A percentile compares a stretch with the other conserved stretches of the same genome.
Evolutionary conservation across 129 eudicot genomes (phyloP).

Genomic region (Cynara cardunculus): DNA sequence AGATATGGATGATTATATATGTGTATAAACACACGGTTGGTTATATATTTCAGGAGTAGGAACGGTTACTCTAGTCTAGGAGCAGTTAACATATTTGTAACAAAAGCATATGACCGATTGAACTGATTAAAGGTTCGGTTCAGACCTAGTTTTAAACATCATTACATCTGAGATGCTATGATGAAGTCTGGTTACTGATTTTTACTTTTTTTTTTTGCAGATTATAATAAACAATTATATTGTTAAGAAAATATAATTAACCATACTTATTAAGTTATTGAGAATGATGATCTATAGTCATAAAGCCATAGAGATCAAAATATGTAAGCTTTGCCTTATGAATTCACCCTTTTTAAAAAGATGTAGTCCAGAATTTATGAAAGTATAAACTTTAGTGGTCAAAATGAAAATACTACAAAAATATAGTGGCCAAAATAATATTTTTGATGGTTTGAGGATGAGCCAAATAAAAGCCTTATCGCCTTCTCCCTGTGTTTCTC

Average conservation of each 20-base stretch:
- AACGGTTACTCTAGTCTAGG: too few species aligned
- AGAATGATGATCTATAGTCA: background rate
- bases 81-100: too few species aligned
- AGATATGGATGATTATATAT: background rate
- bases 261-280: background rate
- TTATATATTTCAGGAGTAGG: too few species aligned
- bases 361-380: background rate
- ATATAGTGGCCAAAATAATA: slow-evolving; percentile 10
- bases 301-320: background rate
- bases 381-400: slow-evolving; percentile 2
- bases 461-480: slow-evolving; percentile 26
- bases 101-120: too few species aligned
- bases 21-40: too few species aligned
- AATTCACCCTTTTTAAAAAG: background rate
- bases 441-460: slow-evolving; percentile 11
- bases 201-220: background rate
- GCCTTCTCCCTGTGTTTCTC: slow-evolving; percentile 13
- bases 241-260: background rate
- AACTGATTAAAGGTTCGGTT: too few species aligned
- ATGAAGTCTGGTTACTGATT: background rate
- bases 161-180: background rate
- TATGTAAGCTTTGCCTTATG: background rate
- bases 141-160: background rate
- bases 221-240: background rate
- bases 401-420: slow-evolving; percentile 10